Percentiles rank a stretch among this genome's conserved stretches.
phyloP scores from a whole-genome alignment of 805 yeast species.

The Hanseniaspora thailandica region DNA sequence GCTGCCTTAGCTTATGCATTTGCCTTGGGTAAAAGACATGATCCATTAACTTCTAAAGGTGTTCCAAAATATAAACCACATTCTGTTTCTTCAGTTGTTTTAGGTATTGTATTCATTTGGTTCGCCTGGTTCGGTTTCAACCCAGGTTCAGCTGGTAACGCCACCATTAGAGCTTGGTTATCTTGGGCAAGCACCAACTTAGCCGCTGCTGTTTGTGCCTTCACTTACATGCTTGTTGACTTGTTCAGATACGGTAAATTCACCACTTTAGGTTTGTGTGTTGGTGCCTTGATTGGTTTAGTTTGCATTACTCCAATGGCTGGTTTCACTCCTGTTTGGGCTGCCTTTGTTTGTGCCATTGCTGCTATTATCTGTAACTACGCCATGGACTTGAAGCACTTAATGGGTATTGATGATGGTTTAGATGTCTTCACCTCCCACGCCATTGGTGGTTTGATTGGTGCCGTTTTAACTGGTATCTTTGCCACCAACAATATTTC shows the following conservation, averaged over 20 bases:
- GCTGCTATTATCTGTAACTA: conserved; percentile 70
- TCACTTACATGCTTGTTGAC: conserved; percentile 90
- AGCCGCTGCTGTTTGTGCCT: conserved; percentile 88
- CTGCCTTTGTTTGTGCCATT: conserved; percentile 73
- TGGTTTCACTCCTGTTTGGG: conserved; percentile 87
- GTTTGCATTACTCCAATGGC: conserved; percentile 97
- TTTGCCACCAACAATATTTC: conserved; percentile 90
- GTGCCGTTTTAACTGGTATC: conserved; percentile 75
- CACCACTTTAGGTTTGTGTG: conserved; percentile 89
- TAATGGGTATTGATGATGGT: conserved; percentile 79
- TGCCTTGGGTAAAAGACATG: conserved; percentile 83
- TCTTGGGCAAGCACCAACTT: conserved; percentile 86
- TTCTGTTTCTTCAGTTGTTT: conserved; percentile 75
- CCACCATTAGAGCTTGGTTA: conserved; percentile 86
- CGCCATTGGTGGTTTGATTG: conserved; percentile 85
- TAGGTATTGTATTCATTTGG: conserved; percentile 93
- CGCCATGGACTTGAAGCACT: conserved; percentile 67
- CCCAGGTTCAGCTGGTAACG: conserved; percentile 95
- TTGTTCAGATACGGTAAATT: conserved; percentile 73
- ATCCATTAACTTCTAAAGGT: conserved; percentile 49
- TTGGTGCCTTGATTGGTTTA: conserved; percentile 86
- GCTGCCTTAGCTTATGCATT: conserved; percentile 92
- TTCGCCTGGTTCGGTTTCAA: conserved; percentile 99
- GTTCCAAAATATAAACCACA: conserved; percentile 90
- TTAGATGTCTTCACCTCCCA: conserved; percentile 88